These are phyloP conservation scores for Mycena alexandri DNA, from an alignment of 768 basidiomycete genomes.

Conservation along the genomic window DNA sequence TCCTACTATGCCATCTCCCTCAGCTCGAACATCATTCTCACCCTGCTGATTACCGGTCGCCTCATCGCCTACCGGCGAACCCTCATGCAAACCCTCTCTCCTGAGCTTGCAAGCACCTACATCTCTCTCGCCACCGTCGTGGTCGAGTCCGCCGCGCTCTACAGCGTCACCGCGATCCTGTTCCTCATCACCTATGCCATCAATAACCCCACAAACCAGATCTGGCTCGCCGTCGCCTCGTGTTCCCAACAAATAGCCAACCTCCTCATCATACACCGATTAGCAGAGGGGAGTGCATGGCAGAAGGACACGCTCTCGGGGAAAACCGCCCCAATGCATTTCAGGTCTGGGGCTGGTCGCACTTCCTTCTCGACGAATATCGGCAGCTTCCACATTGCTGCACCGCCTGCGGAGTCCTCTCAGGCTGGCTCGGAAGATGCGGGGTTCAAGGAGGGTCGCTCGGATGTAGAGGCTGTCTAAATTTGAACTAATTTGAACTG, in stretches of 20 bases:
- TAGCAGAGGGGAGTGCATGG: constrained; percentile 58
- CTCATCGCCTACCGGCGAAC: constrained; percentile 50
- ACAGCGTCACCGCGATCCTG: constrained; percentile 54
- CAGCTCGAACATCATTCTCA: constrained; percentile 56
- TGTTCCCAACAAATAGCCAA: constrained; percentile 55
- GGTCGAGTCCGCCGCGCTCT: constrained; percentile 60
- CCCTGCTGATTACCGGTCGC: constrained; percentile 53
- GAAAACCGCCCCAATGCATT: constrained; percentile 31
- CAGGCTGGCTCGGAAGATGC: too few relatives aligned
- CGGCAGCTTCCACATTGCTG: constrained; percentile 29
- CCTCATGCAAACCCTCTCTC: constrained; percentile 46
- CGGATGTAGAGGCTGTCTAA: too few relatives aligned
- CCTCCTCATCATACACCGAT: constrained; percentile 56
- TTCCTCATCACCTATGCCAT: constrained; percentile 58
- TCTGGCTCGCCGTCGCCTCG: constrained; percentile 52
- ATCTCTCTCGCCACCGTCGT: constrained; percentile 53
- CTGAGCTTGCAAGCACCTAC: constrained; percentile 52
- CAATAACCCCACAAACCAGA: constrained; percentile 54
- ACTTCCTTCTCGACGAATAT: constrained; percentile 15
- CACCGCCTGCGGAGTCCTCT: background rate
- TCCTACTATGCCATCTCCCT: constrained; percentile 56
- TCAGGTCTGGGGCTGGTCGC: constrained; percentile 8
- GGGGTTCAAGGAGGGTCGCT: too few relatives aligned
- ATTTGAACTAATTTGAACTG: too few relatives aligned
- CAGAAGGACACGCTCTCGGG: constrained; percentile 42